phyloP scores from a whole-genome alignment of 495 filamentous ascomycete species.

The Astrothelium macrocarpum region DNA sequence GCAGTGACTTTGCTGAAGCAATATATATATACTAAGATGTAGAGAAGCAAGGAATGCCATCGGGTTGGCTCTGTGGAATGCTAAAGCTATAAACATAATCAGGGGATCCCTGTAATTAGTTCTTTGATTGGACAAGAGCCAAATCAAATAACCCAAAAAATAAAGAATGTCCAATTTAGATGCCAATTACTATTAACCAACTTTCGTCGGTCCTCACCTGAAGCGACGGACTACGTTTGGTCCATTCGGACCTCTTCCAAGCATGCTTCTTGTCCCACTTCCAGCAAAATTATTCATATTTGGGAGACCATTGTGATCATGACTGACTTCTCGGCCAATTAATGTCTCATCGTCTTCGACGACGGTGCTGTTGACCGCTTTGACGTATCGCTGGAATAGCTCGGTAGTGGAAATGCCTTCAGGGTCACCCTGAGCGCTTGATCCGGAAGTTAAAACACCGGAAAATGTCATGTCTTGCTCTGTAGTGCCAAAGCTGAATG shows the following conservation, averaged over 20 bases:
- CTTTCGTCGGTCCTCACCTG: background rate
- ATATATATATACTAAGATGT: background rate
- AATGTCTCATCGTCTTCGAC: constrained; percentile 31
- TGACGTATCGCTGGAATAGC: constrained; percentile 42
- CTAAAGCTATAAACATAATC: background rate
- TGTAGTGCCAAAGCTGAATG: constrained; percentile 43
- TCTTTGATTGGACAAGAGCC: background rate
- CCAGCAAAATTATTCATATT: constrained; percentile 4
- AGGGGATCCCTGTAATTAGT: too few species aligned
- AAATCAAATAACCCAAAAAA: background rate
- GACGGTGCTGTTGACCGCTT: constrained; percentile 44
- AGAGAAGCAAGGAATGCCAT: too few species aligned
- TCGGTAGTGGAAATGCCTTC: constrained; percentile 10
- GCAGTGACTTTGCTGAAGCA: background rate
- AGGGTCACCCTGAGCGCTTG: constrained; percentile 17
- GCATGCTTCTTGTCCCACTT: background rate
- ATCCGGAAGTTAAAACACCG: constrained; percentile 15
- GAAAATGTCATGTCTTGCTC: constrained; percentile 46
- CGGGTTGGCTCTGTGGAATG: background rate
- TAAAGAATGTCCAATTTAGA: background rate
- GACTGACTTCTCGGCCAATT: constrained; percentile 18
- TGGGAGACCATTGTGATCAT: background rate
- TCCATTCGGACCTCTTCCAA: background rate
- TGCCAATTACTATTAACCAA: background rate
- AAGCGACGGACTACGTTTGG: background rate